These are phyloP conservation scores for Calocybe gangraenosa DNA, from an alignment of 768 basidiomycete genomes.

Conservation along the genomic window DNA sequence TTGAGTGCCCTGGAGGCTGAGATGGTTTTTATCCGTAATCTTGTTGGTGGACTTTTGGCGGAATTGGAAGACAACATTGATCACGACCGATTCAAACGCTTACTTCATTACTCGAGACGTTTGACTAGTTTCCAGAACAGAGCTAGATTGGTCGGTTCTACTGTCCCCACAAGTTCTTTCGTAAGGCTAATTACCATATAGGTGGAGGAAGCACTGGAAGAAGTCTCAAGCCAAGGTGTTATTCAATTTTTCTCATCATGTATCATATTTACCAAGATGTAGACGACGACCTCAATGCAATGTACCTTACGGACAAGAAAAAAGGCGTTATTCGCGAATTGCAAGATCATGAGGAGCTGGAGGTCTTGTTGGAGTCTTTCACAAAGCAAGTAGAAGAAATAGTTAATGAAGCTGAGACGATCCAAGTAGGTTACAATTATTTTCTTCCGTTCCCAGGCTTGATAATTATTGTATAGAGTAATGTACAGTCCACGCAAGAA, in stretches of 20 bases:
- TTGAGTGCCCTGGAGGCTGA: constrained; percentile 93
- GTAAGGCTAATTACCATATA: constrained; percentile 25
- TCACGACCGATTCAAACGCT: constrained; percentile 86
- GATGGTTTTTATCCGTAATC: constrained; percentile 89
- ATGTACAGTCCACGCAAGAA: constrained; percentile 96
- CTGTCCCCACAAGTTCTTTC: background rate
- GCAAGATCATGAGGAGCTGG: constrained; percentile 89
- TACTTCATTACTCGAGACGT: constrained; percentile 89
- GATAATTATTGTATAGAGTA: constrained; percentile 56
- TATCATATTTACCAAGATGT: constrained; percentile 3
- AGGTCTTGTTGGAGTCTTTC: constrained; percentile 91
- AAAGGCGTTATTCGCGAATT: constrained; percentile 53
- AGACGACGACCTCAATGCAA: constrained; percentile 94
- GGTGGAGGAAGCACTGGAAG: constrained; percentile 89
- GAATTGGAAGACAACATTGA: constrained; percentile 96
- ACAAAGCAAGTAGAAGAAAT: constrained; percentile 97
- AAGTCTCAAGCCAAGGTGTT: constrained; percentile 84
- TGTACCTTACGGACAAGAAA: constrained; percentile 91
- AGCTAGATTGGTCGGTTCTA: constrained; percentile 63
- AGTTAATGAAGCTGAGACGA: constrained; percentile 87
- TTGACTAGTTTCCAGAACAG: constrained; percentile 88
- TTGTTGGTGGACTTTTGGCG: constrained; percentile 85
- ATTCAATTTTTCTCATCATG: background rate
- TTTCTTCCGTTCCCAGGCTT: background rate
- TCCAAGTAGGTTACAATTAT: constrained; percentile 47